phyloP scores from a whole-genome alignment of 78 protist genomes.

The Planoprotostelium fungivorum region DNA sequence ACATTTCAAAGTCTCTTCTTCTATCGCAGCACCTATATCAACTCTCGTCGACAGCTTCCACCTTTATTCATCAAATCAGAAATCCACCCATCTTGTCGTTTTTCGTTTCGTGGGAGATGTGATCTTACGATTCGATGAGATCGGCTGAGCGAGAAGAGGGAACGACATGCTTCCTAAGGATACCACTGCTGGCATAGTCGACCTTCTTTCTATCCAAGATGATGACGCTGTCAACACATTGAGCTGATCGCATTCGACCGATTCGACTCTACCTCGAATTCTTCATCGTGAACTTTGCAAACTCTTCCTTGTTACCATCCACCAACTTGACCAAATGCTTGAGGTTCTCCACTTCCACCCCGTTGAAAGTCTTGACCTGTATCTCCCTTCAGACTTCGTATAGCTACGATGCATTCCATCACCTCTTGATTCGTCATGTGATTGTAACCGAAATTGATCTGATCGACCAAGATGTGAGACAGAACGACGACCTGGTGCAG shows the following conservation, averaged over 20 bases:
- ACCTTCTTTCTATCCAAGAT: slow-evolving; percentile 26
- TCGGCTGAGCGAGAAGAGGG: slow-evolving; percentile 38
- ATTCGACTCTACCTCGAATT: slow-evolving; percentile 3
- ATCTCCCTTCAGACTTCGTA: slow-evolving; percentile 4
- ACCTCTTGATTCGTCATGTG: not conserved
- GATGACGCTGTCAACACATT: slow-evolving; percentile 7
- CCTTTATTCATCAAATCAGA: too few relatives aligned
- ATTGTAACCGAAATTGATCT: slow-evolving; percentile 47
- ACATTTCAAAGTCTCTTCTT: too few relatives aligned
- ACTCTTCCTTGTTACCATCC: slow-evolving; percentile 18
- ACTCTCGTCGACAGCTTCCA: too few relatives aligned
- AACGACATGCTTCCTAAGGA: slow-evolving; percentile 46
- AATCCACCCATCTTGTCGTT: too few relatives aligned
- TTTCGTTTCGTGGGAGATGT: too few relatives aligned
- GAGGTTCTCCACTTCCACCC: slow-evolving; percentile 16
- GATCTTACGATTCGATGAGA: too few relatives aligned
- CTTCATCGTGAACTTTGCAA: slow-evolving; percentile 24
- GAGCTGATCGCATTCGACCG: not conserved
- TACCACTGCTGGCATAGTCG: slow-evolving; percentile 24
- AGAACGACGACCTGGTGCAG: slow-evolving; percentile 49
- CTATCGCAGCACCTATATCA: too few relatives aligned
- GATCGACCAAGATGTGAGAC: slow-evolving; percentile 38
- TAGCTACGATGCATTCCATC: not conserved
- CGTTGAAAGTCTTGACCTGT: slow-evolving; percentile 41
- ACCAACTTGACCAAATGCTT: slow-evolving; percentile 33